phyloP scores from a whole-genome alignment of 2,329 filamentous ascomycete genomes.

The Aspergillus aculeatus region DNA sequence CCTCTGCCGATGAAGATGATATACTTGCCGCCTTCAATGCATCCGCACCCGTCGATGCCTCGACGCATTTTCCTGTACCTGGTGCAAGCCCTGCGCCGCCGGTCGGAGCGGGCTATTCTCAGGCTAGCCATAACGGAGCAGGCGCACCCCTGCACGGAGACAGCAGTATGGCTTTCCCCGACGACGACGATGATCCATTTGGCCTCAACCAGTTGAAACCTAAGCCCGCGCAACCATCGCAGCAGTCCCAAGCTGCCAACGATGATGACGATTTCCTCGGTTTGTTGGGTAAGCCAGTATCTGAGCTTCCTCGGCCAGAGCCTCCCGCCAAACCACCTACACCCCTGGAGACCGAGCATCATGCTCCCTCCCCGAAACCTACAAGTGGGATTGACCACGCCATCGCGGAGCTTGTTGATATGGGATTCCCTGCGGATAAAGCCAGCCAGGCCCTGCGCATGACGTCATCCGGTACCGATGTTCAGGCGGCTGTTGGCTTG shows the following conservation, averaged over 20 bases:
- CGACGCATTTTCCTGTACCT: constrained; percentile 58
- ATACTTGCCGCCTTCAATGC: constrained; percentile 62
- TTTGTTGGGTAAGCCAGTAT: constrained; percentile 59
- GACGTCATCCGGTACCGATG: constrained; percentile 74
- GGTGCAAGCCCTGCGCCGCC: constrained; percentile 33
- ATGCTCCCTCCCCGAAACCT: constrained; percentile 25
- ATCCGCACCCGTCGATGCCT: constrained; percentile 58
- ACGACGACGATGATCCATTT: constrained; percentile 74
- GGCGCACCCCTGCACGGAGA: constrained; percentile 15
- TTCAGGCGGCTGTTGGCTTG: constrained; percentile 85
- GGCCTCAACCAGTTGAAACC: constrained; percentile 67
- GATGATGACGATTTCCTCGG: constrained; percentile 69
- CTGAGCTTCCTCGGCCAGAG: constrained; percentile 46
- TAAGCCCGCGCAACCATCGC: constrained; percentile 49
- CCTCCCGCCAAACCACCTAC: constrained; percentile 23
- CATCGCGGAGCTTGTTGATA: constrained; percentile 86
- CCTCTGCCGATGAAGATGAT: constrained; percentile 56
- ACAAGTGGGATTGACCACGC: constrained; percentile 68
- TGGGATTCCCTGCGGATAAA: constrained; percentile 86
- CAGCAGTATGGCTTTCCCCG: constrained; percentile 42
- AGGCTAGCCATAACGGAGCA: constrained; percentile 14
- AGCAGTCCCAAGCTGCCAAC: constrained; percentile 44
- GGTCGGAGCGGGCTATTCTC: constrained; percentile 16
- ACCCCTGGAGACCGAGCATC: constrained; percentile 17
- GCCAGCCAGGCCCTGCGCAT: constrained; percentile 76